Percentiles rank a stretch among this genome's conserved stretches.
Evolutionary conservation across 192 early-diverging fungal genomes (phyloP).

Genomic region (Borealophlyctis nickersoniae): DNA sequence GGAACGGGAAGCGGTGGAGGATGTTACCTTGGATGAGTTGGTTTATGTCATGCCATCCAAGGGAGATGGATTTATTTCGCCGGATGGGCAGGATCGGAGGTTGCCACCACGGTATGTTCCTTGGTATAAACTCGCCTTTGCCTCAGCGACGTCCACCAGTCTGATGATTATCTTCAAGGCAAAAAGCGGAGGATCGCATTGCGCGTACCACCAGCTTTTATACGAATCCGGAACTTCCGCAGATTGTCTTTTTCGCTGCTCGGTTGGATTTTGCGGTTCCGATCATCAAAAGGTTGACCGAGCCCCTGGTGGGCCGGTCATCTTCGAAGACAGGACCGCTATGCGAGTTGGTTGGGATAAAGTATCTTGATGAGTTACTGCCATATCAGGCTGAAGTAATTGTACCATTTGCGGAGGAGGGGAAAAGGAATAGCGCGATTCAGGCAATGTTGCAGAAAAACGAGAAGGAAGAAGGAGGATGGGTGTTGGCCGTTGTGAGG

Average conservation of each 20-base stretch:
- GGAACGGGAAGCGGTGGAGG: background rate
- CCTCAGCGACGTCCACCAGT: background rate
- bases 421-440: conserved; percentile 3
- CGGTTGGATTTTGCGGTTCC: conserved; percentile 15
- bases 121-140: background rate
- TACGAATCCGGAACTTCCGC: conserved; percentile 10
- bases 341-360: conserved; percentile 20
- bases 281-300: conserved; percentile 9
- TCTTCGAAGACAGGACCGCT: no score
- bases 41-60: background rate
- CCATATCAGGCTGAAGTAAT: conserved; percentile 1
- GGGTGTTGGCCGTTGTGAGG: conserved; percentile 13
- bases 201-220: background rate
- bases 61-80: background rate
- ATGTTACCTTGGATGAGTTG: background rate
- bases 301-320: background rate
- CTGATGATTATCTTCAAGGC: conserved; percentile 2
- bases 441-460: background rate
- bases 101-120: background rate
- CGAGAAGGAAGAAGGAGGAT: conserved; percentile 1
- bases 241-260: conserved; percentile 14
- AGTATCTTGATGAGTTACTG: conserved; percentile 11
- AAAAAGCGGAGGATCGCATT: conserved; percentile 14
- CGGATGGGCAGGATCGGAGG: background rate
- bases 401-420: conserved; percentile 14